A percentile compares a stretch with the other conserved stretches of the same genome.
Conservation (phyloP, 345 rosid genomes). For the Syzygium grande region DNA sequence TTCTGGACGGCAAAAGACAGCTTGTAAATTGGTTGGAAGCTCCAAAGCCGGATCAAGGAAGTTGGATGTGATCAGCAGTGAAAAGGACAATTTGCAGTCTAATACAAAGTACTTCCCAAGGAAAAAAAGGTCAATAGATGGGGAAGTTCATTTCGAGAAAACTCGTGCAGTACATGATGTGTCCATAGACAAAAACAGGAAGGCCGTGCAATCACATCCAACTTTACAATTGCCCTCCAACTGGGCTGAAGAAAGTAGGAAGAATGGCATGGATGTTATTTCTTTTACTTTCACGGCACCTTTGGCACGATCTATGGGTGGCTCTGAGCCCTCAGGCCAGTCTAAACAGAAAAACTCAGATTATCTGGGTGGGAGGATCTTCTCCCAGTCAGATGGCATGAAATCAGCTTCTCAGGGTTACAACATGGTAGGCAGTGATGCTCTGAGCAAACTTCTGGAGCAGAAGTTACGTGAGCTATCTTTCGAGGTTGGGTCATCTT, state of each 20-base stretch:
- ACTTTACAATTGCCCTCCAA: slow-evolving; percentile 19
- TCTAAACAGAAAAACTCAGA: slow-evolving; percentile 19
- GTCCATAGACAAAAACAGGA: slow-evolving; percentile 20
- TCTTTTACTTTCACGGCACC: slow-evolving; percentile 86
- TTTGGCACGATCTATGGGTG: slow-evolving; percentile 29
- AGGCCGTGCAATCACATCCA: slow-evolving; percentile 20
- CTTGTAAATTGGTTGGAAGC: slow-evolving; percentile 24
- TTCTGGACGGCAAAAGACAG: slow-evolving; percentile 22
- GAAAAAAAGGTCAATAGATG: slow-evolving; percentile 60
- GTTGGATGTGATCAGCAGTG: slow-evolving; percentile 27
- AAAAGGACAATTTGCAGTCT: slow-evolving; percentile 28
- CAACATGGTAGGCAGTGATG: slow-evolving; percentile 71
- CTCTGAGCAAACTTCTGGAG: slow-evolving; percentile 74
- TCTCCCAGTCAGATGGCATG: slow-evolving; percentile 33
- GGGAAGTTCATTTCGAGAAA: slow-evolving; percentile 30
- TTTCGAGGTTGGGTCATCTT: slow-evolving; percentile 43
- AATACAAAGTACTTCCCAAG: slow-evolving; percentile 30
- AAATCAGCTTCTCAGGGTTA: slow-evolving; percentile 44
- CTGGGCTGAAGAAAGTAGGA: slow-evolving; percentile 52
- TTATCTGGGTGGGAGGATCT: slow-evolving; percentile 30
- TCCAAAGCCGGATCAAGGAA: slow-evolving; percentile 52
- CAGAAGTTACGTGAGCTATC: slow-evolving; percentile 76
- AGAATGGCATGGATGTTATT: slow-evolving; percentile 66
- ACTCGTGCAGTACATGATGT: slow-evolving; percentile 20
- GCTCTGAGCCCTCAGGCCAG: slow-evolving; percentile 26